phyloP scores from a whole-genome alignment of 2,329 filamentous ascomycete species.

The Neonectria neomacrospora region DNA sequence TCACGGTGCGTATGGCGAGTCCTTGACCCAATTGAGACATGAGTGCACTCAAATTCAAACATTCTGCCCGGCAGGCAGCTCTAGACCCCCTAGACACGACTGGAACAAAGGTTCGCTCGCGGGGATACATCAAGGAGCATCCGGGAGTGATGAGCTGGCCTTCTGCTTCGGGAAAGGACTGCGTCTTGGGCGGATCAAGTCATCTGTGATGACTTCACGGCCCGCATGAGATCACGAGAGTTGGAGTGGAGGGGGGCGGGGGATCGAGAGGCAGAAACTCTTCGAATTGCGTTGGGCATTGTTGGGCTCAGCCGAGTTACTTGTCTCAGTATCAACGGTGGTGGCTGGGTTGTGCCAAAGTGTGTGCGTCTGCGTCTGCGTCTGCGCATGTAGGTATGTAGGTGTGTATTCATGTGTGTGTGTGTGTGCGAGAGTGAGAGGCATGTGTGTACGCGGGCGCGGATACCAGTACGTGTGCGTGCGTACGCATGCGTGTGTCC shows the following conservation, averaged over 20 bases:
- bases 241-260: conserved; percentile 26
- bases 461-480: conserved; percentile 6
- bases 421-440: conserved; percentile 20
- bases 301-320: conserved; percentile 41
- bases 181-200: conserved; percentile 43
- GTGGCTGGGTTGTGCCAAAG: conserved; percentile 36
- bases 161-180: conserved; percentile 48
- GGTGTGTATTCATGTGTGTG: conserved; percentile 15
- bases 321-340: conserved; percentile 31
- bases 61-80: conserved; percentile 28
- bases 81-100: conserved; percentile 28
- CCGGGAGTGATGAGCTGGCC: conserved; percentile 47
- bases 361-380: conserved; percentile 21
- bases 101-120: conserved; percentile 36
- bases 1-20: conserved; percentile 19
- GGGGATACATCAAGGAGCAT: conserved; percentile 36
- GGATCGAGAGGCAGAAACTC: conserved; percentile 23
- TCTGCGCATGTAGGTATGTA: conserved; percentile 12
- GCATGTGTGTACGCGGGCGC: conserved; percentile 8
- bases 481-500: conserved; percentile 10
- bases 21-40: conserved; percentile 26
- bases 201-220: conserved; percentile 44
- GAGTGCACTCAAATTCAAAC: conserved; percentile 27
- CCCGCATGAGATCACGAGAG: conserved; percentile 41
- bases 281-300: conserved; percentile 40